Conservation (phyloP, 176 grass and related monocot species). For the Melocanna baccifera region DNA sequence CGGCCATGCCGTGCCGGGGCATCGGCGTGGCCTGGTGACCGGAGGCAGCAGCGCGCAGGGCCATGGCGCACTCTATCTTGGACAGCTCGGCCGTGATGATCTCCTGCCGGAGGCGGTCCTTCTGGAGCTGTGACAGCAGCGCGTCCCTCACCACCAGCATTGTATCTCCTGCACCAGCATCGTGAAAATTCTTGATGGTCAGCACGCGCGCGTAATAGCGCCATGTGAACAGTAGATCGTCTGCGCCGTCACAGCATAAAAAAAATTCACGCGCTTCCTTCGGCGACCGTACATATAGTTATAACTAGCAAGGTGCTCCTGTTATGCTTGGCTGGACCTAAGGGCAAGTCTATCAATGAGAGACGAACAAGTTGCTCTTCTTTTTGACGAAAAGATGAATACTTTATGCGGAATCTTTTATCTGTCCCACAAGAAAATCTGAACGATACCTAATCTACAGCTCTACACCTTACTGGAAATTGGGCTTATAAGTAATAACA, state of each 20-base stretch:
- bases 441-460: background rate
- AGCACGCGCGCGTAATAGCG: background rate
- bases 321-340: background rate
- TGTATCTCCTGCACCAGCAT: background rate
- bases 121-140: conserved; percentile 39
- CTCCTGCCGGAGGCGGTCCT: conserved; percentile 32
- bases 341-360: background rate
- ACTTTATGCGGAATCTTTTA: background rate
- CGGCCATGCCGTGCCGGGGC: background rate
- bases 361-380: background rate
- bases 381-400: background rate
- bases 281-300: background rate
- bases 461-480: background rate
- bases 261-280: background rate
- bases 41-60: background rate
- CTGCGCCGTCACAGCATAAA: background rate
- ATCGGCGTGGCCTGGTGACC: background rate
- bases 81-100: conserved; percentile 34
- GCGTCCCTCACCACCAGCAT: conserved; percentile 36
- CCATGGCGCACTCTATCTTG: conserved; percentile 39
- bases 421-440: background rate
- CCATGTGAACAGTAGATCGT: background rate
- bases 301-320: background rate
- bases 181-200: background rate
- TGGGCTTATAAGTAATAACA: background rate